Evolutionary conservation across 2,329 filamentous ascomycete species (phyloP).

Genomic region (Epichloe hybrida): DNA sequence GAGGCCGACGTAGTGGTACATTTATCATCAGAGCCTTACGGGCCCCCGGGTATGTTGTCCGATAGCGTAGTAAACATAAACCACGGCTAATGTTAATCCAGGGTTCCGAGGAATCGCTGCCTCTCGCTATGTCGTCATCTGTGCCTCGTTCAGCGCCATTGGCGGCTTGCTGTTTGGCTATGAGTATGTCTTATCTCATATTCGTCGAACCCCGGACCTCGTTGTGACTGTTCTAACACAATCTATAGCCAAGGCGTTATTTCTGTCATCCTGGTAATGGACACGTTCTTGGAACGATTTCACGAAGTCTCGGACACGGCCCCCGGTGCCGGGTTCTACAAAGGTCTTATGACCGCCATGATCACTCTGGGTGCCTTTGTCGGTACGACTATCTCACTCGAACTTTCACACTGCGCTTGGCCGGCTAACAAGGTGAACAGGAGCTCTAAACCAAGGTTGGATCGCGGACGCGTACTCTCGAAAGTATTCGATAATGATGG

Average conservation of each 20-base stretch:
- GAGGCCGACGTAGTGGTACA: constrained; percentile 8
- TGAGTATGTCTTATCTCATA: constrained; percentile 7
- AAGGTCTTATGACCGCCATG: constrained; percentile 35
- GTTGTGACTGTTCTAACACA: not conserved
- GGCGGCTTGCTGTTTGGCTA: constrained; percentile 27
- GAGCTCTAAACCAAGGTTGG: constrained; percentile 29
- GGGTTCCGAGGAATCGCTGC: constrained; percentile 19
- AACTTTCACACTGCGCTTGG: too few species aligned
- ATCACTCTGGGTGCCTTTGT: constrained; percentile 33
- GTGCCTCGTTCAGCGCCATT: constrained; percentile 20
- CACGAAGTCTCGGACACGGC: constrained; percentile 18
- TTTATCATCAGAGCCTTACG: constrained; percentile 12
- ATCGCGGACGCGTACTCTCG: constrained; percentile 20
- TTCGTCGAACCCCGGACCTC: not conserved
- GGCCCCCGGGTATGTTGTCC: constrained; percentile 11
- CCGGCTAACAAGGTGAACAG: constrained; percentile 8
- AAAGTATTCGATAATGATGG: constrained; percentile 20
- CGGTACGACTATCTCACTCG: constrained; percentile 9
- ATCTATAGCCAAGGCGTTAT: constrained; percentile 24
- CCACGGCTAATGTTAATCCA: not conserved
- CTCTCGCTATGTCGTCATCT: constrained; percentile 19
- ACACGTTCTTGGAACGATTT: constrained; percentile 20
- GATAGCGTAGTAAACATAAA: not conserved
- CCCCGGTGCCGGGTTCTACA: constrained; percentile 23
- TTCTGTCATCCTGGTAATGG: constrained; percentile 23